These are phyloP conservation scores for Aspergillus sp. DNA, from an alignment of 2,329 filamentous ascomycete species.

Conservation along the genomic window DNA sequence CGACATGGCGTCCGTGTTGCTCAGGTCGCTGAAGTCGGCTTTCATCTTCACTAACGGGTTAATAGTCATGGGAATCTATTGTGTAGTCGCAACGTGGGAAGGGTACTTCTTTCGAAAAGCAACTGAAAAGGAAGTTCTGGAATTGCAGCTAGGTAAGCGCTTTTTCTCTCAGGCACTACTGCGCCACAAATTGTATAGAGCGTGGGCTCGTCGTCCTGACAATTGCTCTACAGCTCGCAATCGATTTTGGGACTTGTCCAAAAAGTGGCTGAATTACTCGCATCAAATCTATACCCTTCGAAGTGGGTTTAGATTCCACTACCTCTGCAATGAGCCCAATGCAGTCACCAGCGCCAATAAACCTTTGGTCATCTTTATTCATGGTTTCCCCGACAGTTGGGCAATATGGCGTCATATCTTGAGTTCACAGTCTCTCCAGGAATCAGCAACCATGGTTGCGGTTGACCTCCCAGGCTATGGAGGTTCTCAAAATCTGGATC, in stretches of 20 bases:
- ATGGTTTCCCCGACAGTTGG: slow-evolving; percentile 65
- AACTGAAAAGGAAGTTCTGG: slow-evolving; percentile 46
- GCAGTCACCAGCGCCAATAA: slow-evolving; percentile 27
- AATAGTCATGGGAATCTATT: slow-evolving; percentile 41
- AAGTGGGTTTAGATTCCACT: slow-evolving; percentile 59
- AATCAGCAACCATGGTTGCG: slow-evolving; percentile 54
- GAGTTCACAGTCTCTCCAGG: slow-evolving; percentile 41
- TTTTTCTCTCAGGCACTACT: background rate
- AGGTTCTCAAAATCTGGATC: slow-evolving; percentile 57
- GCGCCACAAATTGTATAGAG: background rate
- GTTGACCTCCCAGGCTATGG: slow-evolving; percentile 64
- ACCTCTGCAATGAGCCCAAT: slow-evolving; percentile 50
- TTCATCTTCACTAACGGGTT: slow-evolving; percentile 36
- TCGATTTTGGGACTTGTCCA: slow-evolving; percentile 59
- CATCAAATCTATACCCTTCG: slow-evolving; percentile 58
- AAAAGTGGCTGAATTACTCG: slow-evolving; percentile 50
- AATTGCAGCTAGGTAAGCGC: slow-evolving; percentile 46
- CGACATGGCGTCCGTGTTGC: slow-evolving; percentile 30
- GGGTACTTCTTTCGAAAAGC: slow-evolving; percentile 44
- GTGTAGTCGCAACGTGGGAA: slow-evolving; percentile 31
- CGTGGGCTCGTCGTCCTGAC: background rate
- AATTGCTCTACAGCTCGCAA: slow-evolving; percentile 49
- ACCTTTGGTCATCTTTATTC: slow-evolving; percentile 58
- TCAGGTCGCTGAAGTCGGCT: slow-evolving; percentile 24
- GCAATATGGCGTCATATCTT: slow-evolving; percentile 59